Evolutionary conservation across 2,329 filamentous ascomycete genomes (phyloP), one percentile per base, ranked within the genome.

Genomic region (Davidsoniella australis): DNA sequence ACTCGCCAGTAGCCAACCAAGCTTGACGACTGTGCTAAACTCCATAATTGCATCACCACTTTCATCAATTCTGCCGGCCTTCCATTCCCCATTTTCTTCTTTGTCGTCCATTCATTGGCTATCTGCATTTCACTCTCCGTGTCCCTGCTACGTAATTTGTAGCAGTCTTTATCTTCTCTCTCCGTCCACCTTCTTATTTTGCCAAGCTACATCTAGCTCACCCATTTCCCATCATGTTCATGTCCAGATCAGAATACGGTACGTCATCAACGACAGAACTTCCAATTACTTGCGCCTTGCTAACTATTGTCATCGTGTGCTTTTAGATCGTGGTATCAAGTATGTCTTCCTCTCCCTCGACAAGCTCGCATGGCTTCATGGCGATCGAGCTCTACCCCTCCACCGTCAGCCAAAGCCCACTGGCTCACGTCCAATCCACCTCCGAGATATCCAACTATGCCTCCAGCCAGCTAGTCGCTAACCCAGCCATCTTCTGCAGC

Each of bases 211-310:
- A 14, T 39, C 24, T 26, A 26, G 44, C 44, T 47, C 49, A 29
- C 29, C 17, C 45, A 23, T 18, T 45, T 24, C 18, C 50, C 76
- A 86, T 71, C 61, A 94, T 94, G 91, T 98, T 98, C 78, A 96
- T 98, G 78, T 88, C 91, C 76, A 85, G 91, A 72, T 96, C 89
- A 65, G 91, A 98, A 89, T 98, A 98, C 73, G 91, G 89, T 91
- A 76, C 72, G 82, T 65, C 20, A 7, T 45, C 17, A 24, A 18
- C 41, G 29, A 24, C 46, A 41, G 18, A 40, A 40, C 38, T 26
- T 24, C 17, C 12, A 41, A 40, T n/a, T 51, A 14, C 14, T 41
- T 44, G 18, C 20, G 38, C 26, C 18, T 5, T 38, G 33, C 53
- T 54, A 45, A 52, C 23, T 12, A 23, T 33, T 46, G n/a, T 40